These are phyloP conservation scores for Pyronema domesticum DNA, from an alignment of 495 filamentous ascomycete genomes.

Conservation along the genomic window DNA sequence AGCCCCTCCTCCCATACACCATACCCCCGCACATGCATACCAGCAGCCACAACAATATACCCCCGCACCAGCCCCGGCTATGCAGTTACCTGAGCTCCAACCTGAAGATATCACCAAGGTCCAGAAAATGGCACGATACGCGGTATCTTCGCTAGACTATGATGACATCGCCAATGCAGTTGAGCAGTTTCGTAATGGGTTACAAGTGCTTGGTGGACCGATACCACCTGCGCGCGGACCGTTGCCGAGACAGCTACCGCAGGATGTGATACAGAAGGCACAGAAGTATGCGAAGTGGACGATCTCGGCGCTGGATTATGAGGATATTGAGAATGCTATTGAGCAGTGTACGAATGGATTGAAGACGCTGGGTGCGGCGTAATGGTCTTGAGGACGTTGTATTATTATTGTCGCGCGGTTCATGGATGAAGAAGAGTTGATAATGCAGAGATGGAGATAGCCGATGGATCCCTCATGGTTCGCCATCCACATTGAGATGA, in stretches of 20 bases:
- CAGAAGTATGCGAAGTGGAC: constrained; percentile 97
- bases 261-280: constrained; percentile 27
- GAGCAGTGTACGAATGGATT: constrained; percentile 66
- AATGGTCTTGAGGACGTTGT: not conserved
- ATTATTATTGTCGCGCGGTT: too few species aligned
- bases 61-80: constrained; percentile 10
- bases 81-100: constrained; percentile 9
- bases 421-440: too few species aligned
- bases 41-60: constrained; percentile 16
- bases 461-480: too few species aligned
- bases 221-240: too few species aligned
- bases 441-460: too few species aligned
- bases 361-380: constrained; percentile 38
- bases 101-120: constrained; percentile 65
- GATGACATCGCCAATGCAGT: constrained; percentile 88
- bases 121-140: constrained; percentile 93
- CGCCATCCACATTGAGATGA: too few species aligned
- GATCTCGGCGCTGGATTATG: constrained; percentile 89
- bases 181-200: constrained; percentile 59
- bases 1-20: constrained; percentile 23
- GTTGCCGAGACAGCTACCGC: too few species aligned
- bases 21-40: constrained; percentile 20
- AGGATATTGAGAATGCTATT: constrained; percentile 82
- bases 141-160: constrained; percentile 89
- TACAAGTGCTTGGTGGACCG: constrained; percentile 44